Percentiles rank a stretch among this genome's conserved stretches.
Evolutionary conservation across 768 basidiomycete genomes (phyloP).

Genomic region (Phlegmacium glaucopus): DNA sequence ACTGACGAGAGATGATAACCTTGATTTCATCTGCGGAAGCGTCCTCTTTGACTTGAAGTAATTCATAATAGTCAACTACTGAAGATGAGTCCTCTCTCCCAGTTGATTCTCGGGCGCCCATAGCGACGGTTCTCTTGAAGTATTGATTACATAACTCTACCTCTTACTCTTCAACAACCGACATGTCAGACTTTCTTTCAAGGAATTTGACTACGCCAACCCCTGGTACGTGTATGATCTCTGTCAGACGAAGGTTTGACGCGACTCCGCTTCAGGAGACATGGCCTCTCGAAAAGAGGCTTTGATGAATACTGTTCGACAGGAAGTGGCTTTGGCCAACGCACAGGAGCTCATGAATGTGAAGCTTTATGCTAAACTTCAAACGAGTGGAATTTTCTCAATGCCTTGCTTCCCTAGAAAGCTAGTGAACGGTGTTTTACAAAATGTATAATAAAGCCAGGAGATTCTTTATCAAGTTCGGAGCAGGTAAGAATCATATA

Average conservation of each 20-base stretch:
- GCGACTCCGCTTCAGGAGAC: conserved; percentile 26
- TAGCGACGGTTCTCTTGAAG: conserved; percentile 24
- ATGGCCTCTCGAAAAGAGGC: conserved; percentile 47
- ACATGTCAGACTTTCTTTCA: conserved; percentile 57
- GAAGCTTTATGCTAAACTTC: conserved; percentile 14
- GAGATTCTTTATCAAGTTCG: conserved; percentile 59
- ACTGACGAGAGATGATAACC: conserved; percentile 32
- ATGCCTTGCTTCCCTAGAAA: conserved; percentile 47
- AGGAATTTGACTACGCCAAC: conserved; percentile 26
- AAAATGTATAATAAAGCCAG: conserved; percentile 78
- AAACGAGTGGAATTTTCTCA: background rate
- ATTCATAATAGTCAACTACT: conserved; percentile 72
- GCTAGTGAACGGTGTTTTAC: conserved; percentile 73
- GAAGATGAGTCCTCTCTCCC: conserved; percentile 19
- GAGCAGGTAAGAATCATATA: conserved; percentile 55
- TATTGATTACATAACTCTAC: conserved; percentile 7
- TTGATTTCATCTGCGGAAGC: conserved; percentile 90
- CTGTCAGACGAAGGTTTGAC: background rate
- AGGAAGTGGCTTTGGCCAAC: conserved; percentile 69
- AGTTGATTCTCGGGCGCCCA: conserved; percentile 73
- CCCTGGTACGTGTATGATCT: conserved; percentile 20
- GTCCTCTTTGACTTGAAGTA: conserved; percentile 77
- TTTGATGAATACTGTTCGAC: conserved; percentile 60
- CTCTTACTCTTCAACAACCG: background rate
- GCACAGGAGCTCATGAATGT: conserved; percentile 84